These are phyloP conservation scores for Cyberlindnera sargentensis DNA, from an alignment of 805 yeast species.

Conservation along the genomic window DNA sequence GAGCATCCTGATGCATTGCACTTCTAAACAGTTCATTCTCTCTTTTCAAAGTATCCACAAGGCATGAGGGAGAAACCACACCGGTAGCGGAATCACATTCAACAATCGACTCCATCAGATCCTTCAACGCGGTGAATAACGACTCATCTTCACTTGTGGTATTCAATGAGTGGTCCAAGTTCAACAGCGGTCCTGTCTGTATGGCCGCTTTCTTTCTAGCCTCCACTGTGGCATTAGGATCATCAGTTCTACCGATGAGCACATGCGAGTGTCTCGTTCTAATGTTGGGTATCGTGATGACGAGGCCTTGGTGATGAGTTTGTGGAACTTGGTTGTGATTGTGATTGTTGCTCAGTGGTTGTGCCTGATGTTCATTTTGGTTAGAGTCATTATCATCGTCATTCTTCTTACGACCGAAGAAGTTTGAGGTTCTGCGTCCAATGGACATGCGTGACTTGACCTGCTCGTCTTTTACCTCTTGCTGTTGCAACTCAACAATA, in stretches of 20 bases:
- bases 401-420: conserved; percentile 22
- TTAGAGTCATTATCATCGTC: conserved; percentile 5
- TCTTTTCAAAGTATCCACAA: conserved; percentile 68
- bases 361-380: neutral
- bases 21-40: conserved; percentile 83
- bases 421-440: conserved; percentile 23
- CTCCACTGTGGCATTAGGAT: conserved; percentile 46
- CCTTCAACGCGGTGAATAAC: conserved; percentile 66
- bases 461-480: conserved; percentile 9
- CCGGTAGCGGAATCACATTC: conserved; percentile 69
- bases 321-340: too few relatives aligned
- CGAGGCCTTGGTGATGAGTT: neutral
- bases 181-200: conserved; percentile 74
- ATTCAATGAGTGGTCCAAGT: conserved; percentile 63
- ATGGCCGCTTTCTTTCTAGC: conserved; percentile 73
- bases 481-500: conserved; percentile 3
- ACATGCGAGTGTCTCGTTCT: conserved; percentile 8
- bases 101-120: conserved; percentile 74
- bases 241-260: conserved; percentile 17
- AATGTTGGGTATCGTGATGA: conserved; percentile 15
- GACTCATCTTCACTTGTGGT: conserved; percentile 42
- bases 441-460: conserved; percentile 9
- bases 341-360: neutral
- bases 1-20: conserved; percentile 98
- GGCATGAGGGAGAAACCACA: conserved; percentile 72